phyloP scores from a whole-genome alignment of 2,329 filamentous ascomycete genomes.

The Stylonectria norvegica region DNA sequence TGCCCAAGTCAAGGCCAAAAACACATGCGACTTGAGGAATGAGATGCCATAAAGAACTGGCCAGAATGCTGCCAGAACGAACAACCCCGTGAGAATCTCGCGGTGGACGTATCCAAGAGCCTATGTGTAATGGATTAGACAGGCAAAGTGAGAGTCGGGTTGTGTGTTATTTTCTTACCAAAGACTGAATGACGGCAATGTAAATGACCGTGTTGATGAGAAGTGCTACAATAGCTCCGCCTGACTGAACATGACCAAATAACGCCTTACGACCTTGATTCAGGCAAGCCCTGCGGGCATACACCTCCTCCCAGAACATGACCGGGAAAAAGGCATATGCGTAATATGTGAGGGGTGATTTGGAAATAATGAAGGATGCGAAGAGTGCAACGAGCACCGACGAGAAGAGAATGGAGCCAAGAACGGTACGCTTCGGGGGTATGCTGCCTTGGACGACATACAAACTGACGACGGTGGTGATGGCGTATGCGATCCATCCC shows the following conservation, averaged over 20 bases:
- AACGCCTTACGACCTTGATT: conserved; percentile 63
- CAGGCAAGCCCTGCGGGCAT: conserved; percentile 69
- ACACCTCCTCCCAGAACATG: conserved; percentile 95
- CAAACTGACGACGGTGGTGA: conserved; percentile 83
- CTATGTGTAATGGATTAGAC: conserved; percentile 41
- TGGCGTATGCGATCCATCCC: conserved; percentile 90
- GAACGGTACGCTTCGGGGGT: conserved; percentile 58
- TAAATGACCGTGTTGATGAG: conserved; percentile 63
- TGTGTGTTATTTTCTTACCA: conserved; percentile 58
- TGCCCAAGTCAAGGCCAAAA: conserved; percentile 68
- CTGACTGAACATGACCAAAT: conserved; percentile 64
- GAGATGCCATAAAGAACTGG: conserved; percentile 68
- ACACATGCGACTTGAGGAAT: conserved; percentile 65
- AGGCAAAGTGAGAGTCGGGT: neutral
- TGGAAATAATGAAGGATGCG: conserved; percentile 74
- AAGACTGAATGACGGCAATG: conserved; percentile 70
- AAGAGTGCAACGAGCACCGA: conserved; percentile 73
- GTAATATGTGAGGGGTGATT: conserved; percentile 82
- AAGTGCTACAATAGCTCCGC: conserved; percentile 56
- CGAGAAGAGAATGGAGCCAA: conserved; percentile 65
- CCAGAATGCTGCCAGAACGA: conserved; percentile 73
- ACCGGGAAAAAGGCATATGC: conserved; percentile 89
- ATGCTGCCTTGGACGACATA: conserved; percentile 75
- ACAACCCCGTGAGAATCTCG: conserved; percentile 80
- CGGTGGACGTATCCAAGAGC: conserved; percentile 90